Percentiles rank a stretch among this genome's conserved stretches.
phyloP scores from a whole-genome alignment of 306 rosid species.

The Leucaena leucocephala region DNA sequence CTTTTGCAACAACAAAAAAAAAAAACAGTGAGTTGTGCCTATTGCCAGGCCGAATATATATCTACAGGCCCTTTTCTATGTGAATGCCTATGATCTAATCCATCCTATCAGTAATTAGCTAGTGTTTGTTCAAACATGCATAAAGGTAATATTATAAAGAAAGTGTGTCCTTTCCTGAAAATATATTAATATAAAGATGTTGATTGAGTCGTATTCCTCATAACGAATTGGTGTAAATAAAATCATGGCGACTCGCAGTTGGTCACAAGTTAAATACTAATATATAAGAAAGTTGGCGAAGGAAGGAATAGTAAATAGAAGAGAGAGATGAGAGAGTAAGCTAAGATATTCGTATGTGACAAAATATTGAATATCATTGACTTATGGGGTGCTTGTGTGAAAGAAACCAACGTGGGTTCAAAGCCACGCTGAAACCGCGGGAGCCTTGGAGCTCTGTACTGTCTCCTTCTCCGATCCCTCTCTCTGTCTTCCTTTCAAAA shows the following conservation, averaged over 20 bases:
- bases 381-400: not conserved
- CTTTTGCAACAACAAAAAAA: not conserved
- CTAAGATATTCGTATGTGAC: no score
- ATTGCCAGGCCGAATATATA: not conserved
- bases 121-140: not conserved
- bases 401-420: slow-evolving; percentile 39
- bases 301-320: not conserved
- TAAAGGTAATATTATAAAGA: no score
- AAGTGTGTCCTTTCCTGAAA: not conserved
- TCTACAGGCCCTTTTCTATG: no score
- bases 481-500: slow-evolving; percentile 3
- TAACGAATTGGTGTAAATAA: not conserved
- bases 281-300: not conserved
- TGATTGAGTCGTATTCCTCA: not conserved
- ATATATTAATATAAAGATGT: not conserved
- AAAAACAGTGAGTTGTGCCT: no score
- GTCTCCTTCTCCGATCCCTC: not conserved
- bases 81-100: no score
- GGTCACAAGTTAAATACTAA: not conserved
- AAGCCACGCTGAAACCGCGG: slow-evolving; percentile 39
- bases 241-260: not conserved
- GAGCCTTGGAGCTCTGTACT: not conserved
- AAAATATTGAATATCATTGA: slow-evolving; percentile 36
- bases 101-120: no score
- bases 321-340: not conserved